These are phyloP conservation scores for Sparassis latifolia DNA, from an alignment of 1,284 basidiomycete genomes.

Conservation along the genomic window DNA sequence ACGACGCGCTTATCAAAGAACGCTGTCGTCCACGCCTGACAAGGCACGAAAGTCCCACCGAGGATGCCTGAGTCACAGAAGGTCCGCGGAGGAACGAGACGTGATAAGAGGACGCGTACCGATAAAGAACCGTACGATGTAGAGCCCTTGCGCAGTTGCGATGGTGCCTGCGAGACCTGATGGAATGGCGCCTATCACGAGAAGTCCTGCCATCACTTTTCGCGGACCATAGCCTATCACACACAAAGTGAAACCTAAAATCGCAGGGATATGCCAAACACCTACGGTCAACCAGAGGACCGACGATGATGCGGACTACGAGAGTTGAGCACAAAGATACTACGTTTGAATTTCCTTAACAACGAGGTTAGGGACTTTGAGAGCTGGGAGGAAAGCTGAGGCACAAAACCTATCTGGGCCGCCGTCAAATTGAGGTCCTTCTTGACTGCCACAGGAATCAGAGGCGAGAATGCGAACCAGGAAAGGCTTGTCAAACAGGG, in stretches of 20 bases:
- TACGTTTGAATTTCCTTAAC: constrained; percentile 49
- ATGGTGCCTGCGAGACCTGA: constrained; percentile 56
- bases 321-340: constrained; percentile 49
- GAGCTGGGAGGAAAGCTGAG: not conserved
- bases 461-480: constrained; percentile 64
- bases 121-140: constrained; percentile 48
- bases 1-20: constrained; percentile 59
- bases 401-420: constrained; percentile 33
- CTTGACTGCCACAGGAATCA: constrained; percentile 56
- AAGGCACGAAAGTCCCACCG: constrained; percentile 55
- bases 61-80: constrained; percentile 30
- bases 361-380: not conserved
- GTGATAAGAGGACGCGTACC: constrained; percentile 13
- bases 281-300: constrained; percentile 50
- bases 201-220: constrained; percentile 53
- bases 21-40: constrained; percentile 51
- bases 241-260: not conserved
- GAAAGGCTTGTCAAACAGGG: constrained; percentile 29
- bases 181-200: constrained; percentile 57
- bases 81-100: not conserved
- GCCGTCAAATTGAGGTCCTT: constrained; percentile 46
- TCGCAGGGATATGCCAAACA: not conserved
- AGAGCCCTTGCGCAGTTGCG: constrained; percentile 37
- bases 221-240: constrained; percentile 43
- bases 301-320: constrained; percentile 46